Percentiles rank a stretch among this genome's conserved stretches.
These are phyloP conservation scores for Pythium brassicae DNA, from an alignment of 352 stramenopile genomes.

Conservation along the genomic window DNA sequence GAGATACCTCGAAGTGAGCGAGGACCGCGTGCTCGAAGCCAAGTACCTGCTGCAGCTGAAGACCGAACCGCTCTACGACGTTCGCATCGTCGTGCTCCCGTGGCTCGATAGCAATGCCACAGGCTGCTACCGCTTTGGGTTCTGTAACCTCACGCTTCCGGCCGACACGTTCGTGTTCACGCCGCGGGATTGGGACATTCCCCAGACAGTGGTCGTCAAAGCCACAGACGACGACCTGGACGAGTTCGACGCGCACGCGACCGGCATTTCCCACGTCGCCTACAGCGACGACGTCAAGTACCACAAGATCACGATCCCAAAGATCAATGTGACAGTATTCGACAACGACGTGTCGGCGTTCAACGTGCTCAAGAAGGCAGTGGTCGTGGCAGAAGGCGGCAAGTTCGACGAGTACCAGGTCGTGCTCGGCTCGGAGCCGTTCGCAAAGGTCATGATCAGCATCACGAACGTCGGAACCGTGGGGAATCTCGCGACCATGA, in stretches of 20 bases:
- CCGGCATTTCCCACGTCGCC: conserved; percentile 62
- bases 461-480: conserved; percentile 45
- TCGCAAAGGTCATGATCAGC: conserved; percentile 52
- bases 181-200: conserved; percentile 55
- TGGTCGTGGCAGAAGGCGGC: conserved; percentile 45
- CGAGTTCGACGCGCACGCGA: conserved; percentile 57
- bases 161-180: conserved; percentile 55
- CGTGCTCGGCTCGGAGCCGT: conserved; percentile 55
- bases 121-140: conserved; percentile 63
- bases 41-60: conserved; percentile 50
- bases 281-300: conserved; percentile 73
- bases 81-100: conserved; percentile 57
- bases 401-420: conserved; percentile 43
- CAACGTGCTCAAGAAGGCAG: conserved; percentile 29
- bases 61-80: conserved; percentile 54
- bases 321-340: conserved; percentile 49
- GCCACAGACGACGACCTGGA: conserved; percentile 68
- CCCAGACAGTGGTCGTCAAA: conserved; percentile 41
- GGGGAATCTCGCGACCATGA: conserved; percentile 35
- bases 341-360: conserved; percentile 67
- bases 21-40: conserved; percentile 37
- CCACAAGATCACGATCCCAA: conserved; percentile 50
- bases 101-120: conserved; percentile 61
- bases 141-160: conserved; percentile 69
- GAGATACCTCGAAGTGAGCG: conserved; percentile 42